These are phyloP conservation scores for Capsicum chinense DNA, from an alignment of 257 asterid species.

Conservation along the genomic window DNA sequence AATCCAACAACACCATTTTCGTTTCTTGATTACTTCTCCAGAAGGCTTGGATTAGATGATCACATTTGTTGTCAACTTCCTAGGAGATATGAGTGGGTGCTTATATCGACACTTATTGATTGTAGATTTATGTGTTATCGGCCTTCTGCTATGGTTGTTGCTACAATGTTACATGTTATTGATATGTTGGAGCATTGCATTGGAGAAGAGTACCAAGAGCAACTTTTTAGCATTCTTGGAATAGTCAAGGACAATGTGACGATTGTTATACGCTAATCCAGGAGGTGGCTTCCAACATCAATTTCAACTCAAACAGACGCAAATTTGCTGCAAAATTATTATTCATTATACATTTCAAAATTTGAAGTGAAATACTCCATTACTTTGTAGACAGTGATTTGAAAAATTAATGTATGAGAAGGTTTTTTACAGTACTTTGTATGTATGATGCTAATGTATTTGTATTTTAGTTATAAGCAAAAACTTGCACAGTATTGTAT, in stretches of 20 bases:
- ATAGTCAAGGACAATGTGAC: constrained; percentile 67
- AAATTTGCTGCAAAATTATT: constrained; percentile 42
- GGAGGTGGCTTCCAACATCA: constrained; percentile 50
- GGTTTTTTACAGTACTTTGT: too few relatives aligned
- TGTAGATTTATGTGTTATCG: constrained; percentile 60
- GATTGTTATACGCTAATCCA: constrained; percentile 58
- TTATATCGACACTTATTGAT: constrained; percentile 56
- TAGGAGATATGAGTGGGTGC: constrained; percentile 55
- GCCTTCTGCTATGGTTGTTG: constrained; percentile 85
- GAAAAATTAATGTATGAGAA: too few relatives aligned
- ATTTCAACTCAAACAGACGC: constrained; percentile 50
- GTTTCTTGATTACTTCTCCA: constrained; percentile 55
- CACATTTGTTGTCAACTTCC: constrained; percentile 41
- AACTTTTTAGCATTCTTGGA: constrained; percentile 66
- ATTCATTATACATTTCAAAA: too few relatives aligned
- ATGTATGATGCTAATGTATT: too few relatives aligned
- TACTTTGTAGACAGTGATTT: too few relatives aligned
- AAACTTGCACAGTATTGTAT: too few relatives aligned
- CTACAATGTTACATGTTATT: constrained; percentile 70
- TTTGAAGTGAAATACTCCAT: too few relatives aligned
- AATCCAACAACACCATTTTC: constrained; percentile 62
- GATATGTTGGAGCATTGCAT: constrained; percentile 55
- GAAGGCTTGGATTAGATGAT: constrained; percentile 40
- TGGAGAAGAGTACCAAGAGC: constrained; percentile 56
- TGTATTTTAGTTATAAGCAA: too few relatives aligned